Conservation (phyloP, 208 protist genomes). For the Trichomonas tenax region DNA sequence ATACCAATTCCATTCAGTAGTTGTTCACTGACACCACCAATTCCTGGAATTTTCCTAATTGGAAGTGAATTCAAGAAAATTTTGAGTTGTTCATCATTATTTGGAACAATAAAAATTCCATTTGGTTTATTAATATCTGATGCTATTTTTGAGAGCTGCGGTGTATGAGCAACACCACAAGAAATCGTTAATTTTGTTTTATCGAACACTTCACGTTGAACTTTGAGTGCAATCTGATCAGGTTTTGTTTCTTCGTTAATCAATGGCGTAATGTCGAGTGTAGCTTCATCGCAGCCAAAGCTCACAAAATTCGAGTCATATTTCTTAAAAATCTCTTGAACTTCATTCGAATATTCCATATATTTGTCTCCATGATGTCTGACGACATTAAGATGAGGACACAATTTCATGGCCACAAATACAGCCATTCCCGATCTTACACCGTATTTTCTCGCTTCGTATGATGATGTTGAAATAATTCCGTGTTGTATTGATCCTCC, state of each 20-base stretch:
- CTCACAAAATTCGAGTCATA: neutral
- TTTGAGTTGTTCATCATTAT: neutral
- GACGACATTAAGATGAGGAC: neutral
- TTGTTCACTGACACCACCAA: constrained; percentile 1
- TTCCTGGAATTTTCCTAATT: constrained; percentile 15
- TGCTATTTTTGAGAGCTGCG: neutral
- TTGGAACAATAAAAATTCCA: neutral
- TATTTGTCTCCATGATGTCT: neutral
- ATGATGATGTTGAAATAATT: constrained; percentile 11
- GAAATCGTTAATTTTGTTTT: neutral
- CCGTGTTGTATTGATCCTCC: neutral
- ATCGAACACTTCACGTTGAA: neutral
- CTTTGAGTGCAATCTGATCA: neutral
- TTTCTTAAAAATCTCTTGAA: neutral
- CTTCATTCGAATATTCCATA: neutral
- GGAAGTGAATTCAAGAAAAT: neutral
- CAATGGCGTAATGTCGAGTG: neutral
- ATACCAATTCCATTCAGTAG: neutral
- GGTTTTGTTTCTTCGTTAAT: neutral
- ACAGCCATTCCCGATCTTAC: constrained; percentile 5
- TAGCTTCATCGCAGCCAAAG: constrained; percentile 15
- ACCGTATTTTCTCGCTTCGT: constrained; percentile 5
- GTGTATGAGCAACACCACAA: neutral
- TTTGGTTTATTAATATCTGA: constrained; percentile 22
- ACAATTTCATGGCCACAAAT: neutral